A percentile compares a stretch with the other conserved stretches of the same genome.
Evolutionary conservation across 2,329 filamentous ascomycete genomes (phyloP).

Genomic region (Fusarium xyrophilum): DNA sequence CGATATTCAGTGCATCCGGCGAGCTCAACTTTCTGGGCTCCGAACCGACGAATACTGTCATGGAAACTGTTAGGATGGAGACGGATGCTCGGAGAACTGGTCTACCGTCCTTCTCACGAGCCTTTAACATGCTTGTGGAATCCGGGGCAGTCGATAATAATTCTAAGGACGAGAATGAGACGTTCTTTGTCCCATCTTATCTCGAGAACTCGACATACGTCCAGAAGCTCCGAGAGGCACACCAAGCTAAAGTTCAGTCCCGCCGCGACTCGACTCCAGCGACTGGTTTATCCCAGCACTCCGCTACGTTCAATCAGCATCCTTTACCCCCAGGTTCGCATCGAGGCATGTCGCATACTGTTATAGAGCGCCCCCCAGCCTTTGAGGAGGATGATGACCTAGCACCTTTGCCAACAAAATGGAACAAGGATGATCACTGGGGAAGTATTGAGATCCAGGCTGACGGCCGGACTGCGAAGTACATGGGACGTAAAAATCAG

Average conservation of each 20-base stretch:
- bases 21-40: conserved; percentile 39
- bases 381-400: conserved; percentile 65
- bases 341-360: conserved; percentile 80
- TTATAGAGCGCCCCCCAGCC: conserved; percentile 76
- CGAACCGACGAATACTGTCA: conserved; percentile 24
- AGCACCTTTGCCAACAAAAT: conserved; percentile 77
- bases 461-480: conserved; percentile 76
- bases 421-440: conserved; percentile 82
- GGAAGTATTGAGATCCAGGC: conserved; percentile 74
- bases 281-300: conserved; percentile 48
- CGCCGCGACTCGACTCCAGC: conserved; percentile 54
- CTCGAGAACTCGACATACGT: conserved; percentile 80
- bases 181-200: conserved; percentile 86
- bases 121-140: conserved; percentile 58
- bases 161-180: conserved; percentile 43
- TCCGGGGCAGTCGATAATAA: conserved; percentile 41
- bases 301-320: conserved; percentile 55
- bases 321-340: conserved; percentile 60
- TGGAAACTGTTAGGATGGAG: conserved; percentile 48
- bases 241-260: conserved; percentile 65
- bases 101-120: conserved; percentile 59
- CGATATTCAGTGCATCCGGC: conserved; percentile 59
- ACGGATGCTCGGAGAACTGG: conserved; percentile 39
- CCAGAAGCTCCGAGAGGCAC: conserved; percentile 73
- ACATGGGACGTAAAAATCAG: conserved; percentile 55